Evolutionary conservation across 1,284 basidiomycete species (phyloP), one percentile per base, ranked within the genome.

Genomic region (Moniliella sp.): DNA sequence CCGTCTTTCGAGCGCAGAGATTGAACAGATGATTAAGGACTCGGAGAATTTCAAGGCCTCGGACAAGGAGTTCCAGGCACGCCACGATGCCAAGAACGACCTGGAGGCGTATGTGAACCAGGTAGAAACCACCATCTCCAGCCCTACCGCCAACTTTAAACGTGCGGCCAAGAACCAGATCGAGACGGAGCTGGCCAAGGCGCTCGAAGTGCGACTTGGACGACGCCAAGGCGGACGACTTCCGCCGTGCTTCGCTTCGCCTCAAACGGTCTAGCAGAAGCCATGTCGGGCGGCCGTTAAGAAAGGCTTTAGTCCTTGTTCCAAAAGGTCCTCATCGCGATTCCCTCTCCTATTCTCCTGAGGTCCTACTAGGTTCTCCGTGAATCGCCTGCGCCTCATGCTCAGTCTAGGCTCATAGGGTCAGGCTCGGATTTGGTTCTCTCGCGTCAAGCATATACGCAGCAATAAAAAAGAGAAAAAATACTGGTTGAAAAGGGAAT

Each of bases 21-120:
- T 59, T 35, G 56, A 59, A 40, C 54, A 59, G 48, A 59, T 59
- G 56, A 57, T 59, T 52, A 57, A 57, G 51, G 56, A 59, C 34
- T 50, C 51, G 39, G 56, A 59, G 46, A 46, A 47, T 34, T 59
- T 57, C 56, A 54, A 52, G 52, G 48, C 51, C 41, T 46, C 49
- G 28, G 56, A 58, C 51, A 49, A 50, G 39, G 56, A 58, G 48
- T 58, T 58, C 53, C 52, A 52, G 35, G 55, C 55, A 31, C 48
- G 51, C 39, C 55, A 58, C 51, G 55, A 58, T 41, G 48, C 53
- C 34, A 43, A 45, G 37, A 51, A 56, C 45, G 55, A 58, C 46
- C 48, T 58, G 33, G 54, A 55, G 49, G 53, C 53, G 13, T 58
- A 58, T 46, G 51, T 54, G 16, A 45, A 55, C 45, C 50, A 45